These are phyloP conservation scores for Begonia fuchsioides DNA, from an alignment of 306 rosid genomes.

Conservation along the genomic window DNA sequence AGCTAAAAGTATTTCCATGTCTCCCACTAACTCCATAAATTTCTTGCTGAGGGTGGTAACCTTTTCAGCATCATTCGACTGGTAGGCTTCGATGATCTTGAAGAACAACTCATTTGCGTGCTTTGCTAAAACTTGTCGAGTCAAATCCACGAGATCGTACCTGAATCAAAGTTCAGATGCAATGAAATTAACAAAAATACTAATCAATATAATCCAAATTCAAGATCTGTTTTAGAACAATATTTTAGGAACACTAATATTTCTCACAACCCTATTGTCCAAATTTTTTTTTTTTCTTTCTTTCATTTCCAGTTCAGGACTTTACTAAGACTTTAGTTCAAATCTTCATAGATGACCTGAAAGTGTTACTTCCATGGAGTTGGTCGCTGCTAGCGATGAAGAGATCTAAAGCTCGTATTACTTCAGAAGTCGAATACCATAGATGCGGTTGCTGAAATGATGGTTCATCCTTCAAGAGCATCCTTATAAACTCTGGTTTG, in stretches of 20 bases:
- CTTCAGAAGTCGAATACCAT: constrained; percentile 68
- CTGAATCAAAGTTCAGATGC: constrained; percentile 17
- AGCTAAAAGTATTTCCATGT: constrained; percentile 63
- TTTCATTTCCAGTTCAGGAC: no score
- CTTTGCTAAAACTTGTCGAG: constrained; percentile 81
- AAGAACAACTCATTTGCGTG: constrained; percentile 60
- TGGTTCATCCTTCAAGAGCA: no score
- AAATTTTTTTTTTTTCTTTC: no score
- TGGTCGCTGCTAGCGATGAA: constrained; percentile 44
- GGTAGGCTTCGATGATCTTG: constrained; percentile 43
- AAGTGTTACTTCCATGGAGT: constrained; percentile 51
- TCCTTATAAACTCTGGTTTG: no score
- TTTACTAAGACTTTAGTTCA: no score
- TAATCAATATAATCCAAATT: no score
- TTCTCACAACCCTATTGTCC: no score
- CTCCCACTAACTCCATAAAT: constrained; percentile 60
- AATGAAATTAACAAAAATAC: no score
- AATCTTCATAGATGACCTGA: constrained; percentile 31
- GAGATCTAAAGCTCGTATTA: constrained; percentile 47
- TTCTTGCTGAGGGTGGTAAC: constrained; percentile 34
- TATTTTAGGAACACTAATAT: no score
- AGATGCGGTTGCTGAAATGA: constrained; percentile 35
- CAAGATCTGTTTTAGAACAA: no score
- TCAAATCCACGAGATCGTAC: constrained; percentile 86
- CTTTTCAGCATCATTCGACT: constrained; percentile 30